These are phyloP conservation scores for Mycena rosella DNA, from an alignment of 768 basidiomycete species.

Conservation along the genomic window DNA sequence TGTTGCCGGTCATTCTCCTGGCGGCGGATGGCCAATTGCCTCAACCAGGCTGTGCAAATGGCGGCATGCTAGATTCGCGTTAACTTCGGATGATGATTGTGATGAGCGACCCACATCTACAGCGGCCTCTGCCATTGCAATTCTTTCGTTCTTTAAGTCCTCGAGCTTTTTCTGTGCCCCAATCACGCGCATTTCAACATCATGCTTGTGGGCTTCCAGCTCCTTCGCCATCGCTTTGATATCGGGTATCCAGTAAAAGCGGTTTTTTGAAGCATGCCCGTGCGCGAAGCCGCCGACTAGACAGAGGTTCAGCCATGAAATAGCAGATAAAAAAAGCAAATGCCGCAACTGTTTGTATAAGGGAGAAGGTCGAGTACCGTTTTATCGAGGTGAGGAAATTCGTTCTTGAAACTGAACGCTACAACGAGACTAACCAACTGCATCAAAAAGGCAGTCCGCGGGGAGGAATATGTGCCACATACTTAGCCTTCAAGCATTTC, in stretches of 20 bases:
- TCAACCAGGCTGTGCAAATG: slow-evolving; percentile 24
- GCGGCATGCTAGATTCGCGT: slow-evolving; percentile 25
- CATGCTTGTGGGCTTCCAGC: slow-evolving; percentile 35
- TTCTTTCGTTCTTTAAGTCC: slow-evolving; percentile 40
- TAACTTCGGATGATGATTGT: not conserved
- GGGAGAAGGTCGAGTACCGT: slow-evolving; percentile 46
- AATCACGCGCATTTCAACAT: slow-evolving; percentile 35
- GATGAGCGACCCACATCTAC: slow-evolving; percentile 24
- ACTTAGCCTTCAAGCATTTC: slow-evolving; percentile 38
- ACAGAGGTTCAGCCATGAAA: not conserved
- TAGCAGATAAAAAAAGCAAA: not conserved
- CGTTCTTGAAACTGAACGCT: slow-evolving; percentile 38
- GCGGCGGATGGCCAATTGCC: not conserved
- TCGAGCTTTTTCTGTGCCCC: slow-evolving; percentile 43
- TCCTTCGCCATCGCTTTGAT: slow-evolving; percentile 40
- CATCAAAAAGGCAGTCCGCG: not conserved
- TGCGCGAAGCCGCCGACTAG: slow-evolving; percentile 48
- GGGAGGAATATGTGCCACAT: not conserved
- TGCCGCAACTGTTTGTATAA: slow-evolving; percentile 47
- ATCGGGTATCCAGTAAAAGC: slow-evolving; percentile 51
- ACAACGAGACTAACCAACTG: slow-evolving; percentile 44
- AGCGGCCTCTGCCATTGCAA: slow-evolving; percentile 31
- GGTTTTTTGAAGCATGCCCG: slow-evolving; percentile 41
- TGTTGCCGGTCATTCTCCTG: not conserved
- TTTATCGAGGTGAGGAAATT: slow-evolving; percentile 45